Conservation (phyloP, 371 early-diverging fungal species). For the Mucor racemosus region DNA sequence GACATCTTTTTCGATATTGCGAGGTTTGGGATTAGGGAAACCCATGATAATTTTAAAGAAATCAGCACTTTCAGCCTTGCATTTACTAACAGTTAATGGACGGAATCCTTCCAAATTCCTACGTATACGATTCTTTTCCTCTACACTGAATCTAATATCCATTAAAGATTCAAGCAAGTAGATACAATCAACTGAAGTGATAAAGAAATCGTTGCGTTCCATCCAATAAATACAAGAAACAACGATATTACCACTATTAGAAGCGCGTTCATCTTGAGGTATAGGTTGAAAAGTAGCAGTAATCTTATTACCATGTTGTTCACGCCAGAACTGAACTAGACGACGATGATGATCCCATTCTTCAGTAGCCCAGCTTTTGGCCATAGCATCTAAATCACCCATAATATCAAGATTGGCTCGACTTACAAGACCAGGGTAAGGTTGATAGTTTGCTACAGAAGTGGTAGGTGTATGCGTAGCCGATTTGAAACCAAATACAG, state of each 20-base stretch:
- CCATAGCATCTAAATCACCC: conserved; percentile 62
- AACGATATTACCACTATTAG: conserved; percentile 12
- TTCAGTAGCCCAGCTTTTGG: conserved; percentile 55
- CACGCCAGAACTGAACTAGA: conserved; percentile 74
- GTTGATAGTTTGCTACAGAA: conserved; percentile 43
- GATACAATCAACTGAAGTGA: conserved; percentile 84
- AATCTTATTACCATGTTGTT: conserved; percentile 54
- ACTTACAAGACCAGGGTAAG: conserved; percentile 63
- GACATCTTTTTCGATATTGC: conserved; percentile 87
- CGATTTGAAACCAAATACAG: conserved; percentile 8
- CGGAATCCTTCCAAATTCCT: conserved; percentile 84
- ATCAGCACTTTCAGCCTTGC: conserved; percentile 70
- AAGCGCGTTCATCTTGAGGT: conserved; percentile 32
- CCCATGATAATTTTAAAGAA: conserved; percentile 84
- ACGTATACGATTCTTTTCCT: conserved; percentile 85
- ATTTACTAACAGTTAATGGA: conserved; percentile 78
- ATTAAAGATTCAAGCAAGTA: conserved; percentile 76
- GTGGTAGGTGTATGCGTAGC: conserved; percentile 15
- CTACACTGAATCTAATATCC: conserved; percentile 75
- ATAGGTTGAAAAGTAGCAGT: conserved; percentile 60
- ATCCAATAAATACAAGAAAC: conserved; percentile 85
- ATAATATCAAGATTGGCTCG: conserved; percentile 67
- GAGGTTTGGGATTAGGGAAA: conserved; percentile 81
- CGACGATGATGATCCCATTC: conserved; percentile 68
- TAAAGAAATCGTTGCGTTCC: conserved; percentile 71